These are phyloP conservation scores for Thraustochytrium sp. DNA, from an alignment of 352 stramenopile genomes.

Conservation along the genomic window DNA sequence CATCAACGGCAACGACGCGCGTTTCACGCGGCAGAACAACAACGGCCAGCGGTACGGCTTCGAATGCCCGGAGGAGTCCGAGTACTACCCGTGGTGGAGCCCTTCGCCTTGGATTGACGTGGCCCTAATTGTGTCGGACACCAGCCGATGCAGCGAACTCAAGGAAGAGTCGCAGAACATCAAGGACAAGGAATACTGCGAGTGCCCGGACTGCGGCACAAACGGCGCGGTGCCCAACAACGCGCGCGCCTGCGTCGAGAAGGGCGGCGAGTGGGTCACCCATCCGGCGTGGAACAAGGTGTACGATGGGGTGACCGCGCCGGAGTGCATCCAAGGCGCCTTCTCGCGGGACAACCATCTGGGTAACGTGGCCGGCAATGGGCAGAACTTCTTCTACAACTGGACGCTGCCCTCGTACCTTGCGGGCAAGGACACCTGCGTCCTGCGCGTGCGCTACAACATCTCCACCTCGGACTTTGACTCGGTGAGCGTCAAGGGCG, in stretches of 20 bases:
- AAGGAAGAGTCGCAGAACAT: conserved; percentile 49
- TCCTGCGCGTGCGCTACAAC: conserved; percentile 53
- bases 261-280: conserved; percentile 46
- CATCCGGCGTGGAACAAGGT: conserved; percentile 26
- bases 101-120: conserved; percentile 55
- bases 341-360: conserved; percentile 56
- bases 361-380: conserved; percentile 50
- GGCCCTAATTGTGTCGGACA: conserved; percentile 51
- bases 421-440: conserved; percentile 47
- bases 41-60: conserved; percentile 53
- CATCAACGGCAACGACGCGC: conserved; percentile 46
- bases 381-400: conserved; percentile 43
- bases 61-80: conserved; percentile 55
- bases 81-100: conserved; percentile 56
- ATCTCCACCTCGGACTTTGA: conserved; percentile 52
- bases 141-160: conserved; percentile 47
- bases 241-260: conserved; percentile 40
- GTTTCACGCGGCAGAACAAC: conserved; percentile 52
- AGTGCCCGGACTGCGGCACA: not conserved
- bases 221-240: conserved; percentile 50
- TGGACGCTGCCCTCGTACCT: conserved; percentile 37
- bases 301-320: not conserved
- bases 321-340: conserved; percentile 46
- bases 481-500: conserved; percentile 46
- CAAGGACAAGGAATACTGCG: conserved; percentile 9